Evolutionary conservation across 2,329 filamentous ascomycete genomes (phyloP).

Genomic region (Aspergillus ochraceus): DNA sequence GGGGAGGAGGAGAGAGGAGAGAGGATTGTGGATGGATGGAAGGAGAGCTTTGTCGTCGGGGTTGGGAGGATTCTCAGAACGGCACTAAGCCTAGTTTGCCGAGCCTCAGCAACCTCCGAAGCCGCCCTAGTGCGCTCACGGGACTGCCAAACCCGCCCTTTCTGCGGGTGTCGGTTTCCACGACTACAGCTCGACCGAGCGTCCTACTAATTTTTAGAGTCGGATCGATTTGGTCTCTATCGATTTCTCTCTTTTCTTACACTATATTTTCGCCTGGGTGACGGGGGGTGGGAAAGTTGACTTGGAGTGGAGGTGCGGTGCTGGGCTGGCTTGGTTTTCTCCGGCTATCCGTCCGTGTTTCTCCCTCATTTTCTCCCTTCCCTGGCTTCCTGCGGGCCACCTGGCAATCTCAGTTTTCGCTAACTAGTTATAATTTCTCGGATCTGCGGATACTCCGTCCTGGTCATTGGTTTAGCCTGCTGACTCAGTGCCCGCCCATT

Average conservation of each 20-base stretch:
- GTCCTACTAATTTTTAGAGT: neutral
- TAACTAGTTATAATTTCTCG: slow-evolving; percentile 29
- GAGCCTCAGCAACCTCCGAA: slow-evolving; percentile 38
- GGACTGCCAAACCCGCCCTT: slow-evolving; percentile 5
- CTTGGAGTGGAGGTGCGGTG: slow-evolving; percentile 6
- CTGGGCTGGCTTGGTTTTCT: slow-evolving; percentile 9
- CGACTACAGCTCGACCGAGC: neutral
- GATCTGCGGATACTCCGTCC: slow-evolving; percentile 32
- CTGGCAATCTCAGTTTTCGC: slow-evolving; percentile 29
- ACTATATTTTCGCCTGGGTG: slow-evolving; percentile 1
- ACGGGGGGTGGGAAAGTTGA: neutral
- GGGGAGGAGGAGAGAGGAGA: slow-evolving; percentile 39
- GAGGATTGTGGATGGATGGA: slow-evolving; percentile 45
- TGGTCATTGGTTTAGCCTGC: slow-evolving; percentile 26
- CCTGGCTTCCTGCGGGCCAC: slow-evolving; percentile 22
- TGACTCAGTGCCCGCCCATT: slow-evolving; percentile 30
- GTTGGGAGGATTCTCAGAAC: slow-evolving; percentile 42
- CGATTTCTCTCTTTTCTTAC: neutral
- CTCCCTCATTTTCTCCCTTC: neutral
- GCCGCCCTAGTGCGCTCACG: slow-evolving; percentile 35
- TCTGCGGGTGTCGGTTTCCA: neutral
- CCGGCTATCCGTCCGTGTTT: slow-evolving; percentile 5
- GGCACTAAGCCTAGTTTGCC: slow-evolving; percentile 43
- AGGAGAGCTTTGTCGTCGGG: slow-evolving; percentile 44
- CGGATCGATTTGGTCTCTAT: neutral